Evolutionary conservation across 139 green algal genomes (phyloP), one percentile per base, ranked within the genome.

Genomic region (Auxenochlorella pyrenoidosa): DNA sequence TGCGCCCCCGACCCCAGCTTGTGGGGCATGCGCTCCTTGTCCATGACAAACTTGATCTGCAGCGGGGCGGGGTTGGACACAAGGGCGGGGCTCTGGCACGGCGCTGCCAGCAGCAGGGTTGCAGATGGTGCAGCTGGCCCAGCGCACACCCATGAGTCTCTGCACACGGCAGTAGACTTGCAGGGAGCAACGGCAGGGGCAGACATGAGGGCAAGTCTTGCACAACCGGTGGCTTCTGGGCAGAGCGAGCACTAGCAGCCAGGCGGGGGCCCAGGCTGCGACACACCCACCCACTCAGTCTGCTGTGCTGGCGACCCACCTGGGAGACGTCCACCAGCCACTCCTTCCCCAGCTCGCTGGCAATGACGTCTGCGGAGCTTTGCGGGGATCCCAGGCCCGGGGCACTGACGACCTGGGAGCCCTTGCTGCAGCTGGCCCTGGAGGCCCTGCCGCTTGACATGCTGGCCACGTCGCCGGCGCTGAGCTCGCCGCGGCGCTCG

Each of bases 241-340:
- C n/a, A n/a, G n/a, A n/a, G n/a, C n/a, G n/a, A n/a, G n/a, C n/a
- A n/a, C n/a, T n/a, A n/a, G n/a, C n/a, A n/a, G n/a, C n/a, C n/a
- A n/a, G n/a, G n/a, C n/a, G n/a, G n/a, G n/a, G n/a, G n/a, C n/a
- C n/a, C n/a, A n/a, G n/a, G n/a, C n/a, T n/a, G n/a, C n/a, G n/a
- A n/a, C n/a, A n/a, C n/a, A n/a, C n/a, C n/a, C n/a, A n/a, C n/a
- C n/a, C n/a, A n/a, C n/a, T n/a, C n/a, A n/a, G n/a, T n/a, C n/a
- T n/a, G n/a, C 6, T 3, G 43, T 22, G 38, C 21, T 19, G 5
- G 38, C 24, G 36, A 15, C 73, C 5, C 73, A 80, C 73, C 73
- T 80, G 73, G 12, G 73, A 80, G 5, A 80, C 73, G 54, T 80
- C 73, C 41, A 80, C 40, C 73, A 80, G 43, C 73, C 73, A 80